These are phyloP conservation scores for Salvia sclarea DNA, from an alignment of 305 asterid species.

Conservation along the genomic window DNA sequence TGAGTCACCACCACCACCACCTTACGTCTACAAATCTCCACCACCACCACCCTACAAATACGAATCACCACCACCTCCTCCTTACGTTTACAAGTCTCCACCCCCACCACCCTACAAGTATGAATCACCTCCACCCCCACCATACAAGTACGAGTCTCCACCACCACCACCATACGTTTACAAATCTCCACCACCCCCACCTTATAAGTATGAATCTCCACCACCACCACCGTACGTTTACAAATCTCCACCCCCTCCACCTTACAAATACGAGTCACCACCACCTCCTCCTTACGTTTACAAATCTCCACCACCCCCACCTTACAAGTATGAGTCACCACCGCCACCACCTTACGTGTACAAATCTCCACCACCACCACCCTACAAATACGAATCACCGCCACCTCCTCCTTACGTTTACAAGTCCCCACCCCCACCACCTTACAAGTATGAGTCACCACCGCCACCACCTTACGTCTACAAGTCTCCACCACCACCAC, in stretches of 20 bases:
- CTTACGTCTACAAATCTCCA: neutral
- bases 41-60: conserved; percentile 12
- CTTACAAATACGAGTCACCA: neutral
- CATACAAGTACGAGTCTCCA: conserved; percentile 4
- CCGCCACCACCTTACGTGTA: conserved; percentile 1
- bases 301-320: neutral
- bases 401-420: neutral
- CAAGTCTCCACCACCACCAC: conserved; percentile 11
- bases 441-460: neutral
- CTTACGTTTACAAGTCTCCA: neutral
- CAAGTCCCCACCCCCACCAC: conserved; percentile 23
- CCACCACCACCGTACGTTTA: neutral
- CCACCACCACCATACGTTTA: neutral
- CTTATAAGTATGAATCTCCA: neutral
- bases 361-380: neutral
- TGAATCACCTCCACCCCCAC: conserved; percentile 18
- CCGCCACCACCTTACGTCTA: neutral
- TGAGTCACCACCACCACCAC: conserved; percentile 2
- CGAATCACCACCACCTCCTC: conserved; percentile 4
- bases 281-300: neutral
- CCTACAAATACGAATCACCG: neutral
- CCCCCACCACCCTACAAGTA: conserved; percentile 6
- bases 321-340: neutral
- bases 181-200: neutral
- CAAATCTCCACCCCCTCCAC: conserved; percentile 1